Evolutionary conservation across 306 rosid genomes (phyloP).

Genomic region (Hippophae rhamnoides): DNA sequence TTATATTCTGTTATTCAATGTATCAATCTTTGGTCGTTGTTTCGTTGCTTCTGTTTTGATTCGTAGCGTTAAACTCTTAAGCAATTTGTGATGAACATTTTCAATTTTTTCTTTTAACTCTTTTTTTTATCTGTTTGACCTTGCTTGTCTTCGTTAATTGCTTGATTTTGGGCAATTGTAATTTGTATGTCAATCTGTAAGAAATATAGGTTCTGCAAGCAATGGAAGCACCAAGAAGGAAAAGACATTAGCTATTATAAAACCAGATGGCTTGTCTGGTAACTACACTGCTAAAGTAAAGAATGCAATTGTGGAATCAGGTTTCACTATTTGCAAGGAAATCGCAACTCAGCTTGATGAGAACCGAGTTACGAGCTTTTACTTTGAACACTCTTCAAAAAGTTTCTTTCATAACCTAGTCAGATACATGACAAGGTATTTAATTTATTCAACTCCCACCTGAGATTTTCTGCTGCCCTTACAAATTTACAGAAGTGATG

Average conservation of each 20-base stretch:
- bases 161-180: neutral
- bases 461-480: conserved; percentile 5
- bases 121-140: neutral
- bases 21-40: too few species aligned
- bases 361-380: conserved; percentile 43
- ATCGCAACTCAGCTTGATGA: conserved; percentile 48
- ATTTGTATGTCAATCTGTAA: neutral
- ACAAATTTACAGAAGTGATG: neutral
- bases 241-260: conserved; percentile 63
- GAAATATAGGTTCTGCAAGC: conserved; percentile 35
- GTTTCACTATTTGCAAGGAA: conserved; percentile 49
- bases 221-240: conserved; percentile 27
- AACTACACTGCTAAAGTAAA: conserved; percentile 50
- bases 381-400: conserved; percentile 64
- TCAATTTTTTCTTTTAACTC: neutral
- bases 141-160: neutral
- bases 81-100: neutral
- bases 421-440: conserved; percentile 77
- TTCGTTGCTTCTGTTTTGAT: too few species aligned
- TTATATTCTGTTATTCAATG: too few species aligned
- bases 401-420: conserved; percentile 55
- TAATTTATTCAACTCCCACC: conserved; percentile 18
- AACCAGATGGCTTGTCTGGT: conserved; percentile 75
- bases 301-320: conserved; percentile 43
- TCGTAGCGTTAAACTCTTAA: neutral